Evolutionary conservation across 441 rosid species (phyloP).

Genomic region (Bocquillonia castaneifolia): DNA sequence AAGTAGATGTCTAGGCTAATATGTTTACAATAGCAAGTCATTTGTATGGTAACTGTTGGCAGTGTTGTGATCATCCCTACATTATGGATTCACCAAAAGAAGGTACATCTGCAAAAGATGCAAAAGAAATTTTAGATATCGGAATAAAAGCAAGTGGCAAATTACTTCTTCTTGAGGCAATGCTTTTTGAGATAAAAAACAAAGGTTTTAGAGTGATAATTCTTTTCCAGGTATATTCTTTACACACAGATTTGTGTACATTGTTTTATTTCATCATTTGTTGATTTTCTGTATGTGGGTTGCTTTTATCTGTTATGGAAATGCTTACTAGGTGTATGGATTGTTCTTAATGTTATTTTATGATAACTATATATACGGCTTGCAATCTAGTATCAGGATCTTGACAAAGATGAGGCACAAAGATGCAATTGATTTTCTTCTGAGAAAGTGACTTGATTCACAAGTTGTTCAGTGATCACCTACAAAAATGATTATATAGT

Average conservation of each 20-base stretch:
- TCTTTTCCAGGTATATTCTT: constrained; percentile 75
- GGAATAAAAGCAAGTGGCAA: constrained; percentile 93
- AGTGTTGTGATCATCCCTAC: constrained; percentile 96
- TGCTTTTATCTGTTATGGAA: background rate
- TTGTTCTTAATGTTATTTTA: background rate
- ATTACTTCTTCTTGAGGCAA: constrained; percentile 62
- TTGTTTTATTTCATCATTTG: background rate
- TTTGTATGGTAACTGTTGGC: constrained; percentile 34
- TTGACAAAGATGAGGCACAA: background rate
- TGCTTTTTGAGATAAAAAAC: constrained; percentile 61
- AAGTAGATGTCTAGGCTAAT: background rate
- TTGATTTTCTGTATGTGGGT: background rate
- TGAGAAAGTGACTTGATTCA: background rate
- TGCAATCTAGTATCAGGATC: background rate
- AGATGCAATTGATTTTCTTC: background rate
- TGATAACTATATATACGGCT: background rate
- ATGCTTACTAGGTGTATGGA: background rate
- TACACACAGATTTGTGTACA: constrained; percentile 8
- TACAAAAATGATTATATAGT: background rate
- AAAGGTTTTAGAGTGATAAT: constrained; percentile 61
- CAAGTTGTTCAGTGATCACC: background rate
- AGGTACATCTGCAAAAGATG: constrained; percentile 34
- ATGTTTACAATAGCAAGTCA: constrained; percentile 1
- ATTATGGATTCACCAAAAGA: constrained; percentile 46
- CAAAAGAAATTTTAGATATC: constrained; percentile 49